These are phyloP conservation scores for Rhodosporidiobolus odoratus DNA, from an alignment of 768 basidiomycete genomes.

Conservation along the genomic window DNA sequence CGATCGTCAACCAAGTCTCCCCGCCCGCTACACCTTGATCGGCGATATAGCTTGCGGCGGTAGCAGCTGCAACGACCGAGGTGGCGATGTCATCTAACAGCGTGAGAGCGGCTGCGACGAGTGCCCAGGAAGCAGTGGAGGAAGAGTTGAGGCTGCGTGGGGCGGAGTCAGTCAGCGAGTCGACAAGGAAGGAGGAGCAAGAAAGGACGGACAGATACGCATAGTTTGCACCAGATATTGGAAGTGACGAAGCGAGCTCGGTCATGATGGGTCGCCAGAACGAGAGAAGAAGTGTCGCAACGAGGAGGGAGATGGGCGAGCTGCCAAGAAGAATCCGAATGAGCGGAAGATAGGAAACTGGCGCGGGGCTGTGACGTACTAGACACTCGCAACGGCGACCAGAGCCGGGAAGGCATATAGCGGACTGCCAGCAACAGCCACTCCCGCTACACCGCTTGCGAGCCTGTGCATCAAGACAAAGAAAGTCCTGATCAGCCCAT, in stretches of 20 bases:
- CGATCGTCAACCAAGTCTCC: slow-evolving; percentile 52
- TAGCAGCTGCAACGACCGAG: slow-evolving; percentile 66
- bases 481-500: too few species aligned
- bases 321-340: slow-evolving; percentile 44
- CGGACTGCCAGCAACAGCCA: slow-evolving; percentile 63
- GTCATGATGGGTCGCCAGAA: slow-evolving; percentile 71
- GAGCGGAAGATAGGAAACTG: not conserved
- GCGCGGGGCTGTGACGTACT: slow-evolving; percentile 50
- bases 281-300: slow-evolving; percentile 60
- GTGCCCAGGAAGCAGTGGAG: slow-evolving; percentile 56
- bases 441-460: slow-evolving; percentile 52
- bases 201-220: slow-evolving; percentile 52
- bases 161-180: not conserved
- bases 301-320: slow-evolving; percentile 63
- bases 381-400: slow-evolving; percentile 59
- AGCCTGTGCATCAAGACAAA: not conserved
- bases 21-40: slow-evolving; percentile 57
- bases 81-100: slow-evolving; percentile 69
- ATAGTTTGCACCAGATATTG: slow-evolving; percentile 66
- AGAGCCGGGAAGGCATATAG: slow-evolving; percentile 67
- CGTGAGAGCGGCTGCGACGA: slow-evolving; percentile 62
- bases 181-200: not conserved
- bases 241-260: slow-evolving; percentile 64
- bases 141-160: slow-evolving; percentile 58
- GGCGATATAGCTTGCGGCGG: slow-evolving; percentile 62